Evolutionary conservation across 768 basidiomycete genomes (phyloP).

Genomic region (Myochromella boudieri): DNA sequence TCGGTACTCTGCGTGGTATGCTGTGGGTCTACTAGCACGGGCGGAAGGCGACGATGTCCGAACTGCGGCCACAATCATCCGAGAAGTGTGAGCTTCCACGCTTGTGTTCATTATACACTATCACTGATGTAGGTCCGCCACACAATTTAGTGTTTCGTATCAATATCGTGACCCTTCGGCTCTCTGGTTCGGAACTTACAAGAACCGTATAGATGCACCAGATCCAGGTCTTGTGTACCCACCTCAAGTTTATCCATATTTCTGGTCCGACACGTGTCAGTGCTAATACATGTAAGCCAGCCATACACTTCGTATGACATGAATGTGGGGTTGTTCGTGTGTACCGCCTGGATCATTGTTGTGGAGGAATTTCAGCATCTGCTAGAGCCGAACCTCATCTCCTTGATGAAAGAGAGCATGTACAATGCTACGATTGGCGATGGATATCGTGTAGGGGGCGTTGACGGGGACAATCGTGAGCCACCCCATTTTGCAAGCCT

Average conservation of each 20-base stretch:
- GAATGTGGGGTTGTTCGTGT: slow-evolving; percentile 27
- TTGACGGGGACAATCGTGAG: slow-evolving; percentile 28
- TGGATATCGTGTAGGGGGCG: slow-evolving; percentile 29
- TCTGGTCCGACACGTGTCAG: neutral
- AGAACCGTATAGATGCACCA: slow-evolving; percentile 3
- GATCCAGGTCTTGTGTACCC: neutral
- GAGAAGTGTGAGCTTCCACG: slow-evolving; percentile 20
- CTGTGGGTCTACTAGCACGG: slow-evolving; percentile 28
- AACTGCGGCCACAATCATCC: slow-evolving; percentile 20
- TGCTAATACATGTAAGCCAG: slow-evolving; percentile 2
- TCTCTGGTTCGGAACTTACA: slow-evolving; percentile 29
- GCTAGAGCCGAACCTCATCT: slow-evolving; percentile 22
- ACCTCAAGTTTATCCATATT: neutral
- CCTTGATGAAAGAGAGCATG: slow-evolving; percentile 28
- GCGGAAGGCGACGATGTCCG: slow-evolving; percentile 22
- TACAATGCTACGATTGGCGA: slow-evolving; percentile 32
- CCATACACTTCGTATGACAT: slow-evolving; percentile 26
- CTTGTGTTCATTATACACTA: no score
- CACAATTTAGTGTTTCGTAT: slow-evolving; percentile 2
- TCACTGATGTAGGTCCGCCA: no score
- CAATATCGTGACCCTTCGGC: slow-evolving; percentile 26
- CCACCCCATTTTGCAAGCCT: neutral
- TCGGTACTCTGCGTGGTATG: slow-evolving; percentile 30
- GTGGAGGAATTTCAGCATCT: slow-evolving; percentile 30
- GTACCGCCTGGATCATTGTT: slow-evolving; percentile 29